Evolutionary conservation across 805 yeast species (phyloP), one percentile per base, ranked within the genome.

Genomic region (Starmera quercuum): DNA sequence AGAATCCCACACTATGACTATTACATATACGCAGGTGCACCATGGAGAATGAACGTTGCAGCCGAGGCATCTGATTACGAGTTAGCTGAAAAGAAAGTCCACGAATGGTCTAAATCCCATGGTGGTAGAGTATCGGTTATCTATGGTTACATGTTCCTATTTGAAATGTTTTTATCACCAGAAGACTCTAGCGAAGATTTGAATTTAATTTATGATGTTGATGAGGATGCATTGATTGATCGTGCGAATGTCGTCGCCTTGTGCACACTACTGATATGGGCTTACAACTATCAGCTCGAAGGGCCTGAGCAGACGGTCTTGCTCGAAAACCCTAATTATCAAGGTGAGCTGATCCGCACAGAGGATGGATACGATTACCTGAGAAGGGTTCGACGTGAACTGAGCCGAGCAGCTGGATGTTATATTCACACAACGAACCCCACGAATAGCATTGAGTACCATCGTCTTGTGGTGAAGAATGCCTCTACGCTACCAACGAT

Each of bases 21-120:
- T 37, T 82, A 82, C 34, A 78, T 83, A 5, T 79, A 66, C 53
- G 79, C 88, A 3, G 95, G 95, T 1, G 83, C 86, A 7, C 92
- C 92, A 1, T 74, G 81, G 59, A 71, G 87, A 46, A 78, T 82
- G 78, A 82, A 74, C 46, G 85, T 78, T 23, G 63, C 62, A 25
- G 76, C 82, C 9, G 71, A 74, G 6, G 59, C 61, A 8, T 50
- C 59, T 1, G 78, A 73, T 37, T 68, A 73, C 41, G 65, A 66
- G 16, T 58, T 64, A 4, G 75, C 73, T 10, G 61, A 65, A 26
- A 57, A 57, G 11, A 61, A 78, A 41, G 68, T 82, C 14, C 53
- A 60, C 24, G 71, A 64, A 32, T 74, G 83, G 77, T 62, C 78
- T 2, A 46, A 51, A 6, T 60, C 69, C 8, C 37, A 53, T 11